Base-by-base conservation (phyloP, 345 rosid genomes). In the Noccaea bulbosa region DNA sequence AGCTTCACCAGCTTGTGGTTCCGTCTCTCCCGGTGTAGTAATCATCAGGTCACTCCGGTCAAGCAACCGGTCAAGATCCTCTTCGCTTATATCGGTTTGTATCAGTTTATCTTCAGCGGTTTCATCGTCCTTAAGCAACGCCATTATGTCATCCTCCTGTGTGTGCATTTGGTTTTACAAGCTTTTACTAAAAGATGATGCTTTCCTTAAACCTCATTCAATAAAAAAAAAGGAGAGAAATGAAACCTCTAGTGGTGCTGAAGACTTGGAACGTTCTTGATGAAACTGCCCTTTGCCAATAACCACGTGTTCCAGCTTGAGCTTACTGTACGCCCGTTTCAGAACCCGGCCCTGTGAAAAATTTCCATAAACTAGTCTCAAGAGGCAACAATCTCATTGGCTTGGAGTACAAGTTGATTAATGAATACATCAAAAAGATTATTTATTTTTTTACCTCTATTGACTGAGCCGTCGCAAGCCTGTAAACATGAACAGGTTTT, bases 221-320 rank as follows among this genome's bases (percentile, higher is more conserved):
- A 11, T 22, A 51, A 34, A 27, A 27, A 4, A 27, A 47, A 40
- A 45, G 41, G 56, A 40, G 11, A 57, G 27, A 62, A 24, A 34
- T 38, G 15, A 63, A 54, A 91, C 97, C 94, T 91, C 89, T 15
- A 71, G 30, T 64, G 66, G 11, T 65, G 16, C 22, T 30, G 76
- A 62, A 5, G 71, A 65, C 71, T 79, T 86, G 35, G 79, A 44
- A 45, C 87, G 80, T 62, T 89, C 99, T 79, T 91, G 99, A 74
- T 91, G 96, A 79, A 94, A 94, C 70, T 91, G 89, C 46, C 98
- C 99, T 79, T 83, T 89, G 5, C 77, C 97, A 37, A 94, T 94
- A 75, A 94, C 99, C 54, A 94, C 96, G 69, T 94, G 98, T 86
- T 91, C 99, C 66, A 94, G 85, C 85, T 94, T 94, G 78, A 94